phyloP scores from a whole-genome alignment of 352 stramenopile species.

The Pythium brachiatum region DNA sequence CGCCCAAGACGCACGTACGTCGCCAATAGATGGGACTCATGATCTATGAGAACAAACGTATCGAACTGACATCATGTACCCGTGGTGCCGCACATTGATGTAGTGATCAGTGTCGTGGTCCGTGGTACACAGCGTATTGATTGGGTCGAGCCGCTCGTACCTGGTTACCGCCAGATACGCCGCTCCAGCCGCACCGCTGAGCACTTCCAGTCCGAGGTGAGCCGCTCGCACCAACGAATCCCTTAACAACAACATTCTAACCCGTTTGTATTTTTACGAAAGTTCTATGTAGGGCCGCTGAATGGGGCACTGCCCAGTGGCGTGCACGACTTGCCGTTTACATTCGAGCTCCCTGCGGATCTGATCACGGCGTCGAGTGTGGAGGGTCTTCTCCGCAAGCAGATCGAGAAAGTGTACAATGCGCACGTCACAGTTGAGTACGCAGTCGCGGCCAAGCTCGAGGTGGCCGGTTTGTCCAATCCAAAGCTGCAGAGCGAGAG shows the following conservation, averaged over 20 bases:
- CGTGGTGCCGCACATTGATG: not conserved
- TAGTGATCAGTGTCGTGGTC: not conserved
- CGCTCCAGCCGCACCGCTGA: not conserved
- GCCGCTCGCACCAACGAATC: too few relatives aligned
- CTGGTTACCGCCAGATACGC: not conserved
- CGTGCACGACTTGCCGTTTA: slow-evolving; percentile 1
- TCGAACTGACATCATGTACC: not conserved
- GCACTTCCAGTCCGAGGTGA: not conserved
- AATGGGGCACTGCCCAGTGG: not conserved
- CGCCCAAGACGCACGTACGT: not conserved
- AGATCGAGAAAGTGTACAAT: not conserved
- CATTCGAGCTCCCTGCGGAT: slow-evolving; percentile 2
- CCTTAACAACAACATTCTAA: too few relatives aligned
- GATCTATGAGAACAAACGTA: too few relatives aligned
- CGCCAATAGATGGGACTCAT: not conserved
- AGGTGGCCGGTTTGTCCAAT: slow-evolving; percentile 5
- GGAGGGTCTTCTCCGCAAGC: not conserved
- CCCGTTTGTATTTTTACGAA: too few relatives aligned
- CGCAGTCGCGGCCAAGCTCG: not conserved
- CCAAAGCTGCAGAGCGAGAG: not conserved
- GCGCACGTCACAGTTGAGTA: not conserved
- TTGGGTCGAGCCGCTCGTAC: not conserved
- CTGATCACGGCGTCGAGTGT: slow-evolving; percentile 1
- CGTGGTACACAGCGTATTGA: not conserved
- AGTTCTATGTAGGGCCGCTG: slow-evolving; percentile 5